Evolutionary conservation across 306 rosid species (phyloP).

Genomic region (Spatholobus suberectus): DNA sequence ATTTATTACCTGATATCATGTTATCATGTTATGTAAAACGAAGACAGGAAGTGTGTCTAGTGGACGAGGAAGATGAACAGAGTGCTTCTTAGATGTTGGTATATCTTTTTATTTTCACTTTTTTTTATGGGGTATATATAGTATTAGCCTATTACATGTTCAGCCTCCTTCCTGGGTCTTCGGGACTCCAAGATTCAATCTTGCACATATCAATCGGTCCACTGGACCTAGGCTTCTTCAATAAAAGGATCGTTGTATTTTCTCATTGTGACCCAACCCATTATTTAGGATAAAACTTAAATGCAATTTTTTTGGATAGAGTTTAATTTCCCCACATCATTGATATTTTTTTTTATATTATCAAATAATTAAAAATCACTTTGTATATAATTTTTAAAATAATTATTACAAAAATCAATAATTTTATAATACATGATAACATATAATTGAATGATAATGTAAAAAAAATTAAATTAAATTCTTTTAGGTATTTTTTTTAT

Average conservation of each 20-base stretch:
- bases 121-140: background rate
- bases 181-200: background rate
- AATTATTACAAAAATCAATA: too few relatives aligned
- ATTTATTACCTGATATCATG: constrained; percentile 45
- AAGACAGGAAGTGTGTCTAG: constrained; percentile 4
- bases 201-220: background rate
- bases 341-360: too few relatives aligned
- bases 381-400: too few relatives aligned
- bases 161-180: background rate
- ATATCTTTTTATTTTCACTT: background rate
- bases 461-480: too few relatives aligned
- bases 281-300: too few relatives aligned
- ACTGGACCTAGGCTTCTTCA: background rate
- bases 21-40: background rate
- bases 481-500: too few relatives aligned
- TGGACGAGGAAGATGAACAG: constrained; percentile 11
- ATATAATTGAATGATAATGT: too few relatives aligned
- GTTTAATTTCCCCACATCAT: too few relatives aligned
- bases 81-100: background rate
- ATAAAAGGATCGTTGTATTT: background rate
- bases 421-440: too few relatives aligned
- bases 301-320: too few relatives aligned
- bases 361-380: too few relatives aligned
- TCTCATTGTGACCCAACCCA: too few relatives aligned
- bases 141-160: background rate